Conservation (phyloP, 305 asterid genomes). For the Fraxinus angustifolia region DNA sequence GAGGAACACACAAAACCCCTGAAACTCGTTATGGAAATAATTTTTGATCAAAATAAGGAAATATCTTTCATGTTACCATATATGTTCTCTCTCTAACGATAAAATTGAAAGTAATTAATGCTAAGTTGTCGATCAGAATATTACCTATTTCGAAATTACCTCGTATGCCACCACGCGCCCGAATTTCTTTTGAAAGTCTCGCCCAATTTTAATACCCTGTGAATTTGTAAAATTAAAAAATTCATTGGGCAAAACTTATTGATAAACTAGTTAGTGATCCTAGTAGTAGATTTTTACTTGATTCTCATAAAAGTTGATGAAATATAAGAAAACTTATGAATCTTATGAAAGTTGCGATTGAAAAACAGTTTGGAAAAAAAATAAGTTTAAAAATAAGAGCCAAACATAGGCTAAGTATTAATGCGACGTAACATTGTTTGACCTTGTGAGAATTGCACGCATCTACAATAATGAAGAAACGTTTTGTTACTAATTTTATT, state of each 20-base stretch:
- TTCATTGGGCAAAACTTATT: background rate
- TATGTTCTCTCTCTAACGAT: background rate
- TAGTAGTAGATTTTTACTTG: too few relatives aligned
- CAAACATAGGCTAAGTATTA: background rate
- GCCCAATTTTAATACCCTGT: background rate
- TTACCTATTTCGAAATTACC: background rate
- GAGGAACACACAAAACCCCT: background rate
- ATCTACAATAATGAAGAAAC: background rate
- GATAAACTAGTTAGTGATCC: background rate
- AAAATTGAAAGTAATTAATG: conserved; percentile 14
- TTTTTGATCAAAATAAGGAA: background rate
- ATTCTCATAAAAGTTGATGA: background rate
- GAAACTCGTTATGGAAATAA: background rate
- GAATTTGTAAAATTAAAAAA: background rate
- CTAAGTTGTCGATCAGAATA: background rate
- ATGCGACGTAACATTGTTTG: background rate
- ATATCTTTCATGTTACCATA: background rate
- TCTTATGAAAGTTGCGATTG: background rate
- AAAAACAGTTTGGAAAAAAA: too few relatives aligned
- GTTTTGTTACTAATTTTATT: background rate
- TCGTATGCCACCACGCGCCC: background rate
- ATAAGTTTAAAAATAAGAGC: too few relatives aligned
- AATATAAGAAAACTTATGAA: background rate
- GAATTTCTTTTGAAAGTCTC: background rate
- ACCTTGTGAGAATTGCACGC: background rate